Base-by-base conservation (phyloP, 371 early-diverging fungal genomes). In the Haplosporangium sp. region DNA sequence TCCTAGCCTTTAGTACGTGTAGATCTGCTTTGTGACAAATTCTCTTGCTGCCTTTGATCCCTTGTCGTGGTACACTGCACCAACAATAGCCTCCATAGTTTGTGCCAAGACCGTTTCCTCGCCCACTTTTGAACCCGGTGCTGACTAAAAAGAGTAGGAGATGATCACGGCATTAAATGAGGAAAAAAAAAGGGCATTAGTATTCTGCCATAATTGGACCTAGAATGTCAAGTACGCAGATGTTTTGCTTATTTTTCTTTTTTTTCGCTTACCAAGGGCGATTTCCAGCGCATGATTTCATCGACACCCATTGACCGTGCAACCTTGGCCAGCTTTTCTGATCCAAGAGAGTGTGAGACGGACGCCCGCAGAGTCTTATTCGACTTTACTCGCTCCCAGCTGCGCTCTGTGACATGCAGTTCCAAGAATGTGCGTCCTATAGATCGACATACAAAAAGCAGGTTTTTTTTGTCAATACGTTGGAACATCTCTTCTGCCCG, bases 61-160 rank as follows among this genome's bases (percentile, higher is more conserved):
- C 76, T 86, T 69, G 54, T 86, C 86, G 51, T 86, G 86, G 64
- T 83, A 86, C 18, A 86, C 76, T 59, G 86, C 86, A 29, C 86
- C 86, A 2, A 86, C 74, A n/a, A 86, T 66, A 0, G 86, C 83
- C 59, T 80, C 75, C 63, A 84, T 67, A 37, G 83, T 82, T n/a
- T 73, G 75, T 53, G 83, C 83, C 76, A 83, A 71, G 21, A 86
- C 70, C 2, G 71, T 61, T 6, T 69, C 37, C 48, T 74, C 66
- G 47, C 82, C 82, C 5, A 61, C 42, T 54, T 67, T 77, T 58
- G 67, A 53, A 29, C 56, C 68, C 13, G 77, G 51, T 21, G 58
- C 21, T 37, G 76, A 67, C 71, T 69, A 60, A n/a, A 29, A 12
- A 41, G n/a, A 5, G 10, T 45, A 38, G 36, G 37, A 48, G 41